Percentiles rank a stretch among this genome's conserved stretches.
Conservation (phyloP, 129 eudicot genomes). For the carrot (Daucus carota) region DH1_v3.0 NC_030384.2:47848501-47849000, state of each 20-base stretch:
- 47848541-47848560: no score
- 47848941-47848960: slow-evolving; percentile 15
- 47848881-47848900: slow-evolving; percentile 3
- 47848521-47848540: no score
- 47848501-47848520: no score
- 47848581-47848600: no score
- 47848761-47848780: slow-evolving; percentile 11
- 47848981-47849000: slow-evolving; percentile 12
- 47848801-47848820: slow-evolving; percentile 16
- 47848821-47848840: not conserved
- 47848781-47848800: slow-evolving; percentile 19
- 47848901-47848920: slow-evolving; percentile 5
- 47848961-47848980: slow-evolving; percentile 13
- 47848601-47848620: no score
- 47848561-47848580: no score
- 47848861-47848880: not conserved
- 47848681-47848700: no score
- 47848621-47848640: no score
- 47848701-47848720: no score
- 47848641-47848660: no score
- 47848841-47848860: not conserved
- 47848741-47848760: not conserved
- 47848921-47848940: slow-evolving; percentile 11
- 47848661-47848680: no score
- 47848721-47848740: no score